Percentiles rank a stretch among this genome's conserved stretches.
Evolutionary conservation across 257 asterid genomes (phyloP).

Genomic region (Forsythia suspensa): DNA sequence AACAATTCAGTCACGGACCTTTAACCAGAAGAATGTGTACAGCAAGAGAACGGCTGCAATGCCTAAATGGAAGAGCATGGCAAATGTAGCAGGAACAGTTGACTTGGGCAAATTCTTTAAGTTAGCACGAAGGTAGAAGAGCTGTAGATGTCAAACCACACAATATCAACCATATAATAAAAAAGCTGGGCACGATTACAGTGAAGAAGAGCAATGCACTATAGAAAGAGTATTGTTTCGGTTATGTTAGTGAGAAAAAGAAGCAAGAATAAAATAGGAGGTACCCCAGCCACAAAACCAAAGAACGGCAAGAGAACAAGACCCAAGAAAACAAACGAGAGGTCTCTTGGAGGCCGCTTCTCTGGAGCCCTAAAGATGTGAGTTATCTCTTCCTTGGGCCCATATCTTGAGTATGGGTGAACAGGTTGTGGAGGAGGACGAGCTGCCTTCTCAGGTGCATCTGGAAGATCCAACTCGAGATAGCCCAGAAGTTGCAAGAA

Average conservation of each 20-base stretch:
- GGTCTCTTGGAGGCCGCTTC: conserved; percentile 77
- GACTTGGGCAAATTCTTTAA: conserved; percentile 75
- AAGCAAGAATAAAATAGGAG: conserved; percentile 12
- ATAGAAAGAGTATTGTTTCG: neutral
- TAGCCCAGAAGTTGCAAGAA: conserved; percentile 75
- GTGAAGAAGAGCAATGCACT: neutral
- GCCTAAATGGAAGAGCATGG: conserved; percentile 75
- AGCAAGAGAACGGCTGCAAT: conserved; percentile 82
- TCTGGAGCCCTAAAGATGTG: conserved; percentile 94
- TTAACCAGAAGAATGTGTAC: conserved; percentile 81
- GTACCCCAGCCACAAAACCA: conserved; percentile 92
- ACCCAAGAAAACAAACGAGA: conserved; percentile 75
- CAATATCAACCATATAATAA: conserved; percentile 8
- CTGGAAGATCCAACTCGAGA: conserved; percentile 83
- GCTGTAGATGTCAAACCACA: conserved; percentile 46
- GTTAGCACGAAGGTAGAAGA: conserved; percentile 65
- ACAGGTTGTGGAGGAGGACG: conserved; percentile 81
- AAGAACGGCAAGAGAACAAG: conserved; percentile 72
- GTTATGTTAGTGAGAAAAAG: conserved; percentile 1
- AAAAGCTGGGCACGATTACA: neutral
- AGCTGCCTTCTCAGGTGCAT: conserved; percentile 85
- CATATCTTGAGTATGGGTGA: conserved; percentile 71
- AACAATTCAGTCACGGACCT: conserved; percentile 52
- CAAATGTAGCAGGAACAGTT: conserved; percentile 64
- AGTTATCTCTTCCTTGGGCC: conserved; percentile 85